phyloP scores from a whole-genome alignment of 1,284 basidiomycete genomes.

The Rhodotorula sp. region DNA sequence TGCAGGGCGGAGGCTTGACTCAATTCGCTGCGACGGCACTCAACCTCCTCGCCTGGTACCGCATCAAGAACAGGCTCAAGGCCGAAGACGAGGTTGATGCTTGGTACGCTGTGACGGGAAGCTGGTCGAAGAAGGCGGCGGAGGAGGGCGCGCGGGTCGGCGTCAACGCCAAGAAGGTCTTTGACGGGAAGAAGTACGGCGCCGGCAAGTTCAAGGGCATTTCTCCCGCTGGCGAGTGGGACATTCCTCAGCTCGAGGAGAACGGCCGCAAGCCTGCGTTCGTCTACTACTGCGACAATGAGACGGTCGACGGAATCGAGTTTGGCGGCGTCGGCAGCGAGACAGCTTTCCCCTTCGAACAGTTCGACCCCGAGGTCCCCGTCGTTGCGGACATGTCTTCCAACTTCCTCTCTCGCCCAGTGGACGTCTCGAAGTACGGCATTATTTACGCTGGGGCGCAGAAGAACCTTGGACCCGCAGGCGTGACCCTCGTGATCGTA shows the following conservation, averaged over 20 bases:
- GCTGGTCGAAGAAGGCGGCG: conserved; percentile 82
- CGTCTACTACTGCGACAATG: conserved; percentile 99
- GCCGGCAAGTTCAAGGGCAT: conserved; percentile 36
- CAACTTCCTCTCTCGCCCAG: conserved; percentile 94
- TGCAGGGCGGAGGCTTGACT: conserved; percentile 83
- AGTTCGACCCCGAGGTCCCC: conserved; percentile 65
- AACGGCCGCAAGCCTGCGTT: conserved; percentile 65
- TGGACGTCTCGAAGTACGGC: conserved; percentile 81
- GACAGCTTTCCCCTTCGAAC: conserved; percentile 75
- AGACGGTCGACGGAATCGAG: conserved; percentile 95
- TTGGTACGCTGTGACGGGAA: conserved; percentile 87
- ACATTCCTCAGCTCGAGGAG: conserved; percentile 57
- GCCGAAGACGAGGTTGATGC: conserved; percentile 55
- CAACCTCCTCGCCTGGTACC: conserved; percentile 78
- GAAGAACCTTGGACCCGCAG: conserved; percentile 96
- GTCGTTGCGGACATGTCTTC: conserved; percentile 95
- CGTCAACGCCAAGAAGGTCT: conserved; percentile 64
- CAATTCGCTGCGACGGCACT: conserved; percentile 87
- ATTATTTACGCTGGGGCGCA: conserved; percentile 98
- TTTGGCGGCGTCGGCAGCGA: conserved; percentile 61
- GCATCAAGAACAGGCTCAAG: conserved; percentile 55
- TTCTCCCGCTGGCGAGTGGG: conserved; percentile 28
- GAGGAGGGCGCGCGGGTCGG: conserved; percentile 69
- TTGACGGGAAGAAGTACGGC: conserved; percentile 53
- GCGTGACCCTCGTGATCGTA: conserved; percentile 88